phyloP scores from a whole-genome alignment of 805 yeast genomes.

The Priceomyces fermenticarens region DNA sequence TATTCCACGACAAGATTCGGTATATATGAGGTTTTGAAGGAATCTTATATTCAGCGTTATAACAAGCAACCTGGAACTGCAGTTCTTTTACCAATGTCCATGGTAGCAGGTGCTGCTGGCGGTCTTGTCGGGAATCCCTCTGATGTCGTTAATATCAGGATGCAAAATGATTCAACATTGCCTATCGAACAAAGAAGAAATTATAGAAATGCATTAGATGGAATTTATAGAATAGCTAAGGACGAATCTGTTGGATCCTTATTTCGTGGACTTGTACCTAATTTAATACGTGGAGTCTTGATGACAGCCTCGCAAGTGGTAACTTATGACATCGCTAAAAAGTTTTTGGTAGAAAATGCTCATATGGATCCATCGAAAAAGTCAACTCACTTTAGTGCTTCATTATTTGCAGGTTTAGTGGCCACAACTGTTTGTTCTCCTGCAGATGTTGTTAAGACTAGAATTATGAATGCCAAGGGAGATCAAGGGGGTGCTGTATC shows the following conservation, averaged over 20 bases:
- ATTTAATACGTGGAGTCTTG: constrained; percentile 72
- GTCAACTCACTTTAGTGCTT: constrained; percentile 74
- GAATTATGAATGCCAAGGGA: constrained; percentile 72
- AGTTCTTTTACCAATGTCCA: constrained; percentile 69
- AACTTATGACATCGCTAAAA: constrained; percentile 75
- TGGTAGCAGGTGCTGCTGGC: constrained; percentile 83
- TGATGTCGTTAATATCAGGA: constrained; percentile 82
- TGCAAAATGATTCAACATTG: constrained; percentile 82
- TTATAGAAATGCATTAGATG: constrained; percentile 77
- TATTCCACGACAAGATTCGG: constrained; percentile 87
- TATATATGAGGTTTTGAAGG: constrained; percentile 75
- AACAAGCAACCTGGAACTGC: constrained; percentile 51
- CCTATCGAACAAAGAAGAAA: constrained; percentile 65
- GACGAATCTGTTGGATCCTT: constrained; percentile 62
- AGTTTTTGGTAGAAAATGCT: constrained; percentile 48
- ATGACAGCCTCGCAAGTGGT: constrained; percentile 94
- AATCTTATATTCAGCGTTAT: constrained; percentile 38
- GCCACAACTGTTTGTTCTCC: constrained; percentile 94
- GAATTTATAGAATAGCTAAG: constrained; percentile 53
- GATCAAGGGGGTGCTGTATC: constrained; percentile 43
- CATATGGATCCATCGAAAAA: constrained; percentile 57
- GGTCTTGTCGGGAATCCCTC: constrained; percentile 87
- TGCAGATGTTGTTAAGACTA: constrained; percentile 85
- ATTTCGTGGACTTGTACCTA: constrained; percentile 75
- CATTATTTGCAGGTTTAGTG: constrained; percentile 77